These are phyloP conservation scores for Colletotrichum echinochloae DNA, from an alignment of 2,329 filamentous ascomycete species.

Conservation along the genomic window DNA sequence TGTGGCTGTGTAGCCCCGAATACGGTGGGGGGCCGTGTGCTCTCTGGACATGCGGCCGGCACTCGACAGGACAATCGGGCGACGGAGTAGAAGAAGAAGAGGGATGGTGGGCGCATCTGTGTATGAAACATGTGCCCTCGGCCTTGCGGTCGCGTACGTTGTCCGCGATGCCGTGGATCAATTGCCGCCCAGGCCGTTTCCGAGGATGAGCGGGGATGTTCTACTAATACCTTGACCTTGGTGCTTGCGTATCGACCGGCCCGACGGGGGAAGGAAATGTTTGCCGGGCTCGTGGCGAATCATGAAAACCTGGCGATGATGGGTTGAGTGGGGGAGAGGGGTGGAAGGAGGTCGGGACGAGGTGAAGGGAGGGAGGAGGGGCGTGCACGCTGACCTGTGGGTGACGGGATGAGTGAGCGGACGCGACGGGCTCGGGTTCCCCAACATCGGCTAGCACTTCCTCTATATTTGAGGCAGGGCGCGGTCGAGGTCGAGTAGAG, in stretches of 20 bases:
- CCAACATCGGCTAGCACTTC: neutral
- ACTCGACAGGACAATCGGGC: constrained; percentile 1
- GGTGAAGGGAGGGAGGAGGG: no score
- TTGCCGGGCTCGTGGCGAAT: constrained; percentile 19
- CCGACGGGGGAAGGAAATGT: neutral
- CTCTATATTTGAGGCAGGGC: neutral
- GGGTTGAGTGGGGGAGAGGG: no score
- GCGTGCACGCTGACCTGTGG: neutral
- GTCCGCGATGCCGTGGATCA: neutral
- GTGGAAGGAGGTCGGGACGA: neutral
- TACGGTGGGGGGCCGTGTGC: neutral
- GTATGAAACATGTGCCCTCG: neutral
- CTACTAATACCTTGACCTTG: neutral
- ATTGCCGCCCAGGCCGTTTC: neutral
- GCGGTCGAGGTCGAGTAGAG: neutral
- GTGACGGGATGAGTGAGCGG: constrained; percentile 1
- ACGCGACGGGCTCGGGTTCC: constrained; percentile 2
- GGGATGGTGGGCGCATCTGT: neutral
- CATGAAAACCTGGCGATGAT: constrained; percentile 14
- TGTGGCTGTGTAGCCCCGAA: no score
- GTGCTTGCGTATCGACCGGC: neutral
- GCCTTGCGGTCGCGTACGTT: neutral
- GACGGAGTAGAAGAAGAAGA: no score
- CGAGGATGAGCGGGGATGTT: neutral
- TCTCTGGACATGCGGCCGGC: neutral